phyloP scores from a whole-genome alignment of 805 yeast genomes.

The Metschnikowia lachancei region DNA sequence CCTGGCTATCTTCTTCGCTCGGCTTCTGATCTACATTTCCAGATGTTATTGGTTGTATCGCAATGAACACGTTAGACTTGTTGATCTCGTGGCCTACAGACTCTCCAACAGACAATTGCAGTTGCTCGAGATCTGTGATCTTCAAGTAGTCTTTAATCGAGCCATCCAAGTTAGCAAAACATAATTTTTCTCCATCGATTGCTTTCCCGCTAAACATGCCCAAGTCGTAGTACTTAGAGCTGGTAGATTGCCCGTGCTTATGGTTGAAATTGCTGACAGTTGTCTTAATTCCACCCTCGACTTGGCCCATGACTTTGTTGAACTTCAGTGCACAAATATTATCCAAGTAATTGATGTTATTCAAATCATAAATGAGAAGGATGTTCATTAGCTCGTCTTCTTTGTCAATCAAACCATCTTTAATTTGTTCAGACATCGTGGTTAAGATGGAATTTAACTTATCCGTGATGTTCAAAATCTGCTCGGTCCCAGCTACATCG shows the following conservation, averaged over 20 bases:
- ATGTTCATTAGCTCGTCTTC: constrained; percentile 45
- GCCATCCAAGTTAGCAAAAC: constrained; percentile 81
- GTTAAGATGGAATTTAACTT: constrained; percentile 33
- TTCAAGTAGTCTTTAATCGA: constrained; percentile 48
- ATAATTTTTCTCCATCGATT: constrained; percentile 83
- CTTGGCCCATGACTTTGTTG: constrained; percentile 65
- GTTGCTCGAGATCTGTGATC: constrained; percentile 24
- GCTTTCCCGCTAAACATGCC: constrained; percentile 73
- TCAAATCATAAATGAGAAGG: constrained; percentile 61
- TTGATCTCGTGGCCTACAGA: constrained; percentile 23
- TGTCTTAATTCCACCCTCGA: constrained; percentile 72
- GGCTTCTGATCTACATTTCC: constrained; percentile 8
- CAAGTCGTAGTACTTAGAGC: constrained; percentile 43
- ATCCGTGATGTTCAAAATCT: constrained; percentile 28
- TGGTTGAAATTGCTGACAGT: constrained; percentile 51
- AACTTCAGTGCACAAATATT: constrained; percentile 52
- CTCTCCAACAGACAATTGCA: constrained; percentile 24
- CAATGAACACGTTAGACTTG: constrained; percentile 63
- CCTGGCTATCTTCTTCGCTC: constrained; percentile 18
- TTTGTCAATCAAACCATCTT: constrained; percentile 56
- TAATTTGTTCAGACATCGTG: constrained; percentile 41
- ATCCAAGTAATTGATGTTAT: constrained; percentile 48
- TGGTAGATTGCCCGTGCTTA: constrained; percentile 24
- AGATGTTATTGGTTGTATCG: constrained; percentile 57
- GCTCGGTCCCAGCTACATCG: constrained; percentile 26